Evolutionary conservation across 2,329 filamentous ascomycete species (phyloP), one percentile per base, ranked within the genome.

Genomic region (Fusarium torulosum): DNA sequence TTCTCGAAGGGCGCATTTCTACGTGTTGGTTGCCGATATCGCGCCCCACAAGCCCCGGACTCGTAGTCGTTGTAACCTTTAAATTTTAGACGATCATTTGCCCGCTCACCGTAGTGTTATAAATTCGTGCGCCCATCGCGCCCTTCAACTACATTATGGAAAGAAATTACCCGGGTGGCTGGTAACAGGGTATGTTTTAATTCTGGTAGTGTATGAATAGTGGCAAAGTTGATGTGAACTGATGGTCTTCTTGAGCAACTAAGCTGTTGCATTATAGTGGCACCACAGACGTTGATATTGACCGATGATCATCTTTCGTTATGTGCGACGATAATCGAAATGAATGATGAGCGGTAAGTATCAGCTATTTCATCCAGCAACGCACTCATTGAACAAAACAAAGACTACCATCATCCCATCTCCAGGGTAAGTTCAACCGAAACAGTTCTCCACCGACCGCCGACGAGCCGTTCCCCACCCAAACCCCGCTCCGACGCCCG

Each of bases 401-500:
- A 41, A 41, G 40, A 35, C 21, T 19, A 40, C 52, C 23, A 19
- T 42, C 21, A 25, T 25, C 25, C 13, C 11, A n/a, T 47, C 23
- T 66, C 44, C 40, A 67, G 65, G 65, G 65, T 67, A 67, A 53
- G 46, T 40, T 23, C 13, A 46, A 3, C 23, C 29, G 40, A 37
- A 17, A 15, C 20, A 15, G 25, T 40, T 37, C 17, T 50, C 56
- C 49, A 62, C 59, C 21, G 3, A 43, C n/a, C 57, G 9, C 59
- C 59, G 59, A 62, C 25, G 43, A 56, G 19, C 59, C 49, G 58
- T 45, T 23, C 38, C 6, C 38, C 46, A 40, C 23, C 23, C 9
- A 33, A 43, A 14, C 53, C 62, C 59, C 69, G 54, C 70, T 67
- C 70, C 69, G 70, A 72, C 62, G 58, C 64, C 69, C 70, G 69